These are phyloP conservation scores for Phytophthora sp. DNA, from an alignment of 352 stramenopile species.

Conservation along the genomic window DNA sequence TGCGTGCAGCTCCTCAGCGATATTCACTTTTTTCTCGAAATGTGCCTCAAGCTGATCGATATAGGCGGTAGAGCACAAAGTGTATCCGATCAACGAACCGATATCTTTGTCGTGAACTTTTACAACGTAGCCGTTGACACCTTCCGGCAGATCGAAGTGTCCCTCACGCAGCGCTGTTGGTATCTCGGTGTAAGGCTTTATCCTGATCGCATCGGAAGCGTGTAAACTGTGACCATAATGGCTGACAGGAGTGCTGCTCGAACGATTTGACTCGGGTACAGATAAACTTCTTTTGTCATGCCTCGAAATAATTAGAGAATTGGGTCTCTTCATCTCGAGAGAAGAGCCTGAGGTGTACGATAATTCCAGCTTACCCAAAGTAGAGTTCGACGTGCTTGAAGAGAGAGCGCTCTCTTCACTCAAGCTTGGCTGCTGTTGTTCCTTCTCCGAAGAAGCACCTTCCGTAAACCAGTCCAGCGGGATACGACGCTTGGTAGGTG, in stretches of 20 bases:
- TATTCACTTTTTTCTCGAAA: conserved; percentile 58
- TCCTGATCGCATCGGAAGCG: conserved; percentile 45
- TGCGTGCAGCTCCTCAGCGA: conserved; percentile 53
- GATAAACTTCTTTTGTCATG: conserved; percentile 41
- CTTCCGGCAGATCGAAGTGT: conserved; percentile 73
- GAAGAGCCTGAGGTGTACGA: conserved; percentile 53
- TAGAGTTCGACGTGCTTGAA: conserved; percentile 43
- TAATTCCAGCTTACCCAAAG: conserved; percentile 39
- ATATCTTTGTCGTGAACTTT: conserved; percentile 84
- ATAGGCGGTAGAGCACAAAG: conserved; percentile 76
- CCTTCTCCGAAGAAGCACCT: conserved; percentile 34
- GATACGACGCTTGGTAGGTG: conserved; percentile 69
- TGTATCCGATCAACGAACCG: conserved; percentile 83
- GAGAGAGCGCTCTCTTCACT: conserved; percentile 46
- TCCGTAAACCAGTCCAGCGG: conserved; percentile 83
- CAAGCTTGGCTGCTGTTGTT: conserved; percentile 30
- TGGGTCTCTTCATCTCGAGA: conserved; percentile 46
- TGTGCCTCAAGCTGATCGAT: conserved; percentile 70
- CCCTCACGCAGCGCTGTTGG: conserved; percentile 57
- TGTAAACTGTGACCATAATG: conserved; percentile 33
- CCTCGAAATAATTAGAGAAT: conserved; percentile 21
- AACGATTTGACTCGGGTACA: conserved; percentile 44
- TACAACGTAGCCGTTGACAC: conserved; percentile 82
- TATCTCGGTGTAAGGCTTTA: conserved; percentile 61
- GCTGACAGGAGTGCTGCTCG: conserved; percentile 27